Conservation (phyloP, 108 stramenopile species). For the Conticribra guillardii region DNA sequence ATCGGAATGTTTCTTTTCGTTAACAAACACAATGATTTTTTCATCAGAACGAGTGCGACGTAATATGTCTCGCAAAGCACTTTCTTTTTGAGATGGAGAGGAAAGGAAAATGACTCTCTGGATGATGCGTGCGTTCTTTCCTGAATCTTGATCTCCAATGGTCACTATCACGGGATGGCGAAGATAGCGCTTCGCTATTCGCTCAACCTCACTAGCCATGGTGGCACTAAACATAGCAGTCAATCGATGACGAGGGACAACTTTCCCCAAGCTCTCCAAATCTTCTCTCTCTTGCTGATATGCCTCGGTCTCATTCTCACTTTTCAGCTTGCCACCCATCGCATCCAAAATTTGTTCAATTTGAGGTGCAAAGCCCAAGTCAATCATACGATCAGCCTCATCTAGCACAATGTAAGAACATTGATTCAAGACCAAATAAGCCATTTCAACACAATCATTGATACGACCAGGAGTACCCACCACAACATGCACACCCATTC, state of each 20-base stretch:
- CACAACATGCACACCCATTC: conserved; percentile 94
- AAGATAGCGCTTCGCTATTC: conserved; percentile 91
- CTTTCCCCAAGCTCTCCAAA: conserved; percentile 48
- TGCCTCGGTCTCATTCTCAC: conserved; percentile 80
- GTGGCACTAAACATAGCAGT: conserved; percentile 99
- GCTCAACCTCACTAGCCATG: conserved; percentile 95
- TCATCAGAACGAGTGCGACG: conserved; percentile 54
- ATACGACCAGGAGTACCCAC: conserved; percentile 98
- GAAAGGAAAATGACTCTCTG: conserved; percentile 87
- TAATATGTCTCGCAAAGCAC: conserved; percentile 62
- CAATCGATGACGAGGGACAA: conserved; percentile 74
- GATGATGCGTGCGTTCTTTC: conserved; percentile 93
- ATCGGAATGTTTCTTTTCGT: conserved; percentile 93
- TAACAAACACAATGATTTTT: conserved; percentile 97
- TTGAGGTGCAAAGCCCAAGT: conserved; percentile 96
- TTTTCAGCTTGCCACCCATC: conserved; percentile 90
- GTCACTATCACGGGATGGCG: conserved; percentile 90
- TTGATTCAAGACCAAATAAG: conserved; percentile 96
- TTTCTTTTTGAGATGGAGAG: conserved; percentile 85
- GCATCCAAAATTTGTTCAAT: conserved; percentile 90
- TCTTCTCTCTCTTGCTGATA: conserved; percentile 83
- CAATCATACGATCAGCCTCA: conserved; percentile 94
- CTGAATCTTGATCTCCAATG: conserved; percentile 92
- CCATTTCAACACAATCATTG: conserved; percentile 93
- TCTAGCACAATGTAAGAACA: conserved; percentile 96